Evolutionary conservation across 352 stramenopile species (phyloP).

Genomic region (Blastocystis hominis): DNA sequence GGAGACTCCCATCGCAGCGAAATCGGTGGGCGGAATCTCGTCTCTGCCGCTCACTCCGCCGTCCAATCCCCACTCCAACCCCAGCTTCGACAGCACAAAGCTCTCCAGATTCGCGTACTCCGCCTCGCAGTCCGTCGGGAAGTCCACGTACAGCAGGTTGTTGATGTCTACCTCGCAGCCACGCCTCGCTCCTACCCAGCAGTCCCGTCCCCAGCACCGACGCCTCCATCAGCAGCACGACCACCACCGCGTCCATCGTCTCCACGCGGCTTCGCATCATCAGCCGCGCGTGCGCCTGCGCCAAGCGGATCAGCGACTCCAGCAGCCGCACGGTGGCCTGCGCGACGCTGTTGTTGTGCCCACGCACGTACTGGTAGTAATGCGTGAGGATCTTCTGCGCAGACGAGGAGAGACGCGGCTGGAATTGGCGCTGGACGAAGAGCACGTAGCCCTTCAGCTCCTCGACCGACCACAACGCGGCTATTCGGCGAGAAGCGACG

Average conservation of each 20-base stretch:
- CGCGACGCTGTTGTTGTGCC: slow-evolving; percentile 60
- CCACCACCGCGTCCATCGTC: slow-evolving; percentile 42
- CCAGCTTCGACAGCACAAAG: not conserved
- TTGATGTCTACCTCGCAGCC: slow-evolving; percentile 9
- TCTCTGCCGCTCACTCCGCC: not conserved
- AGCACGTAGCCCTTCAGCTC: slow-evolving; percentile 75
- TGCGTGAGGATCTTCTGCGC: slow-evolving; percentile 27
- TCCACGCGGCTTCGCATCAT: slow-evolving; percentile 58
- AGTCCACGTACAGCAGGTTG: slow-evolving; percentile 50
- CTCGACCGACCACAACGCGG: slow-evolving; percentile 65
- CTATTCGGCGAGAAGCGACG: not conserved
- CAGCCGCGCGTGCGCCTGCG: slow-evolving; percentile 62
- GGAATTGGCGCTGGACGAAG: slow-evolving; percentile 65
- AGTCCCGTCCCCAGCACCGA: slow-evolving; percentile 46
- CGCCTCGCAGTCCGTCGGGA: slow-evolving; percentile 33
- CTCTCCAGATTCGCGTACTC: slow-evolving; percentile 49
- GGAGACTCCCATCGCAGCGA: not conserved
- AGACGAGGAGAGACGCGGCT: not conserved
- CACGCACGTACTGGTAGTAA: slow-evolving; percentile 57
- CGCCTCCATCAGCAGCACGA: slow-evolving; percentile 49
- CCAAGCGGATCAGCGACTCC: slow-evolving; percentile 62
- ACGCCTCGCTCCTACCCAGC: not conserved
- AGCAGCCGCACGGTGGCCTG: slow-evolving; percentile 62
- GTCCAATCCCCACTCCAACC: not conserved
- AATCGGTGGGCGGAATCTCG: not conserved